These are phyloP conservation scores for Aspergillus wentii DNA, from an alignment of 495 filamentous ascomycete genomes.

Conservation along the genomic window DNA sequence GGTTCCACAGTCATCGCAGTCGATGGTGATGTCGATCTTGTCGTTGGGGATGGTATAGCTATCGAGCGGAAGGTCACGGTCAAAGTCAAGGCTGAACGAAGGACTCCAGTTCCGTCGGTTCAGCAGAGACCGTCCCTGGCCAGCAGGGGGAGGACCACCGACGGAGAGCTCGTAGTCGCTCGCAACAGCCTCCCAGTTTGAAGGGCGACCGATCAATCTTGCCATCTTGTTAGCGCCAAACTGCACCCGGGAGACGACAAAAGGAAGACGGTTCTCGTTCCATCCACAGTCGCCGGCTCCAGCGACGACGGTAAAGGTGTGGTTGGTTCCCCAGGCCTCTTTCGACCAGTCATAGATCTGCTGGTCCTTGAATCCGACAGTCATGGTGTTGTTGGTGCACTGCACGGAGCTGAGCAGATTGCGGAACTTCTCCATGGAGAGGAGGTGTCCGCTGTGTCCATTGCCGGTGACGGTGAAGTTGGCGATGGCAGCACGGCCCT, in stretches of 20 bases:
- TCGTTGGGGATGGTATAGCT: conserved; percentile 6
- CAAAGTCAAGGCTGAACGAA: conserved; percentile 19
- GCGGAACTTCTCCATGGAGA: conserved; percentile 31
- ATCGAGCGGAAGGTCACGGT: conserved; percentile 17
- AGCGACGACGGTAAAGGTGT: conserved; percentile 32
- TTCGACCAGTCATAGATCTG: conserved; percentile 40
- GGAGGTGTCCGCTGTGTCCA: conserved; percentile 24
- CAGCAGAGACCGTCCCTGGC: too few relatives aligned
- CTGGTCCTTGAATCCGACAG: conserved; percentile 24
- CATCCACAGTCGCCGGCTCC: conserved; percentile 32
- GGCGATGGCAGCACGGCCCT: conserved; percentile 19
- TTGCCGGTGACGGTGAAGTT: conserved; percentile 30
- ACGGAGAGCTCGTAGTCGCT: conserved; percentile 28
- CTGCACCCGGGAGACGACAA: conserved; percentile 19
- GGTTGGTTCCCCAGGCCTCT: conserved; percentile 21
- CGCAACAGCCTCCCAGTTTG: conserved; percentile 25
- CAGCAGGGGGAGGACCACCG: too few relatives aligned
- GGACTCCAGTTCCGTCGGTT: too few relatives aligned
- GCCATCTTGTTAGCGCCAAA: conserved; percentile 27
- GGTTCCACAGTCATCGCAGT: conserved; percentile 25
- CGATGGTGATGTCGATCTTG: conserved; percentile 12
- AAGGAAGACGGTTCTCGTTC: conserved; percentile 28
- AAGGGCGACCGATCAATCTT: conserved; percentile 15
- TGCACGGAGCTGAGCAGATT: conserved; percentile 22
- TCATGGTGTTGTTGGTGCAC: conserved; percentile 23